These are phyloP conservation scores for Leishmania mexicana DNA, from an alignment of 208 protist genomes.

Conservation along the genomic window DNA sequence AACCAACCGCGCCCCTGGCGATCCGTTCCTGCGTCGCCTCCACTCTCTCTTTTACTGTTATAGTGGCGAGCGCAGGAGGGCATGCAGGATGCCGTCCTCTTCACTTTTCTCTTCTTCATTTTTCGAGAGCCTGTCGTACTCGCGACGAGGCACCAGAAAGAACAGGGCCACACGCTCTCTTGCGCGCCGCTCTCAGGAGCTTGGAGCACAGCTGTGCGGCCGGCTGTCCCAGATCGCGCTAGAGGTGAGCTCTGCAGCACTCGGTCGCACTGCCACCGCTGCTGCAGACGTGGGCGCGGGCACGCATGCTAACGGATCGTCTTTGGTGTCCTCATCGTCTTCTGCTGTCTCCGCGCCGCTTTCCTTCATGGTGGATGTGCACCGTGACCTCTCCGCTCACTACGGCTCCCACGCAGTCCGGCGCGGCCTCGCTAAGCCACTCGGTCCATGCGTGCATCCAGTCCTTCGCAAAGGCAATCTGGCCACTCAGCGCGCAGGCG, in stretches of 20 bases:
- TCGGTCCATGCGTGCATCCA: slow-evolving; percentile 48
- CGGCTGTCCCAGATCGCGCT: slow-evolving; percentile 54
- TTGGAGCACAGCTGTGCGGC: slow-evolving; percentile 75
- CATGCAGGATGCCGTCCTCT: neutral
- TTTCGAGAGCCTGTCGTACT: slow-evolving; percentile 28
- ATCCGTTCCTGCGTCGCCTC: neutral
- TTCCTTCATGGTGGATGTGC: slow-evolving; percentile 27
- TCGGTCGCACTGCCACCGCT: neutral
- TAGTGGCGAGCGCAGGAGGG: neutral
- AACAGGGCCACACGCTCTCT: slow-evolving; percentile 10
- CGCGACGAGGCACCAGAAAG: slow-evolving; percentile 1
- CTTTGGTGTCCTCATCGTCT: neutral
- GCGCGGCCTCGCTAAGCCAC: slow-evolving; percentile 51
- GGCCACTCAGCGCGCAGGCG: slow-evolving; percentile 11
- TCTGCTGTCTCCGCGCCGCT: neutral
- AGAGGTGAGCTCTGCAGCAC: neutral
- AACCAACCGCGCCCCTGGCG: neutral
- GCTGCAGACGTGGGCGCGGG: neutral
- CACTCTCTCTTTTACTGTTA: neutral
- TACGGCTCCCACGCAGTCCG: slow-evolving; percentile 73
- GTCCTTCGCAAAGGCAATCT: slow-evolving; percentile 30
- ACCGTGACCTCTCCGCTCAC: slow-evolving; percentile 69
- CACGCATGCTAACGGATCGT: neutral
- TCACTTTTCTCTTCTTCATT: neutral
- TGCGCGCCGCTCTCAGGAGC: slow-evolving; percentile 45